A percentile compares a stretch with the other conserved stretches of the same genome.
These are phyloP conservation scores for Cocos nucifera DNA, from an alignment of 176 grass and related monocot genomes.

Conservation along the genomic window DNA sequence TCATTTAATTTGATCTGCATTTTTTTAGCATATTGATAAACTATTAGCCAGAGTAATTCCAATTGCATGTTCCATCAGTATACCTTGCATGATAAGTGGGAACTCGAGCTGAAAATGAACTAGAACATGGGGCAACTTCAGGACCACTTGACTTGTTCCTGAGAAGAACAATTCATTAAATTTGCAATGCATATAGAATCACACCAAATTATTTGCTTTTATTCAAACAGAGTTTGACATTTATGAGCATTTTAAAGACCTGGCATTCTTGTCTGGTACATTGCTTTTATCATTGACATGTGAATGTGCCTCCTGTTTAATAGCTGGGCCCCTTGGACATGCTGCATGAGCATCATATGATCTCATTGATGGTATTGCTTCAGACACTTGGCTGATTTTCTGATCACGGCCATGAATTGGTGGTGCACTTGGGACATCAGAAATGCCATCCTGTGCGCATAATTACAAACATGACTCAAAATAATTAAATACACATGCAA, in stretches of 20 bases:
- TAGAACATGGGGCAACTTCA: constrained; percentile 48
- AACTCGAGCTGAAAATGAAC: constrained; percentile 56
- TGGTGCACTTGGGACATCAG: constrained; percentile 84
- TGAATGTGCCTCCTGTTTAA: constrained; percentile 23
- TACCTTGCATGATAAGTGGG: constrained; percentile 96
- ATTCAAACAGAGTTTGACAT: constrained; percentile 15
- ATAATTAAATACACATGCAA: no score
- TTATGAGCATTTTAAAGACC: constrained; percentile 34
- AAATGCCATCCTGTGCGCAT: constrained; percentile 41
- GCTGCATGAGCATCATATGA: constrained; percentile 19
- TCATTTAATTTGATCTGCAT: no score
- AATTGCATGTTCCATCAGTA: constrained; percentile 12
- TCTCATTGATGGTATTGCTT: constrained; percentile 9
- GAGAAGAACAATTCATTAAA: constrained; percentile 14
- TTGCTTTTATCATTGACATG: constrained; percentile 30
- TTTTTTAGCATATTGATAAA: no score
- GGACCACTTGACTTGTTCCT: constrained; percentile 31
- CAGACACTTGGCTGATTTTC: constrained; percentile 36
- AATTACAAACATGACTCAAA: background rate
- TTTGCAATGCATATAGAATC: constrained; percentile 16
- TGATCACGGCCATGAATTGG: constrained; percentile 75
- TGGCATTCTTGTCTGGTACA: constrained; percentile 36
- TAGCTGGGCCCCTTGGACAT: constrained; percentile 25
- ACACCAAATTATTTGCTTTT: constrained; percentile 1
- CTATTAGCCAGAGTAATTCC: background rate